Evolutionary conservation across 352 stramenopile genomes (phyloP), one percentile per base, ranked within the genome.

Genomic region (Globisporangium middletonii): DNA sequence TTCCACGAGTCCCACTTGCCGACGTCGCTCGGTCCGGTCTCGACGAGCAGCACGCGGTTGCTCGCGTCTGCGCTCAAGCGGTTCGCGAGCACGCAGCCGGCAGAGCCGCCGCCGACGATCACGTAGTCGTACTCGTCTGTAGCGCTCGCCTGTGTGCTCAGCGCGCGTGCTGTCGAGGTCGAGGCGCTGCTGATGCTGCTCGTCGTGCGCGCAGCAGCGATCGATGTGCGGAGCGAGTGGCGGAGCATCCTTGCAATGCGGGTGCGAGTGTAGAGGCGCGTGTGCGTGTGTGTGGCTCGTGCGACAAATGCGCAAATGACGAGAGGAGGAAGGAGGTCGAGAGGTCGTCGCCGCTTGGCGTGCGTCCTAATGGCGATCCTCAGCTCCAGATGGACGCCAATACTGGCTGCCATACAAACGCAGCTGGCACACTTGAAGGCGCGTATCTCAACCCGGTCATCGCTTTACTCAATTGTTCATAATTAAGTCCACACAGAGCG

Each of bases 41-140:
- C 93, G 23, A 98, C 71, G 52, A 98, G 72, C 19, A 97, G 68
- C 65, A 98, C 92, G 30, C 75, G 79, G 63, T 94, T 92, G 61
- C 46, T 71, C 16, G 79, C 68, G 57, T 97, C 73, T 19, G 90
- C 87, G 16, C 68, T 95, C 41, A 98, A 71, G 23, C 84, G 77
- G 64, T 93, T 96, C 45, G 93, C 93, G 30, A 98, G 71, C 50
- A 97, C 84, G 58, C 88, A 97, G 38, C 93, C 92, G 16, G 89
- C 91, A 0, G 88, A 94, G 30, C 93, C 93, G 19, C 71, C 90
- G 56, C 93, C 93, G 19, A 98, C 87, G 54, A 98, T 88, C 45
- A 98, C 89, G 69, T 96, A 98, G 73, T 98, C 91, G 70, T 83
- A 92, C 57, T 87, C 76, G 35, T 60, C 47, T 1, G 35, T 66